Base-by-base conservation (phyloP, 2,329 filamentous ascomycete genomes). In the Didymosphaeria variabile region DNA sequence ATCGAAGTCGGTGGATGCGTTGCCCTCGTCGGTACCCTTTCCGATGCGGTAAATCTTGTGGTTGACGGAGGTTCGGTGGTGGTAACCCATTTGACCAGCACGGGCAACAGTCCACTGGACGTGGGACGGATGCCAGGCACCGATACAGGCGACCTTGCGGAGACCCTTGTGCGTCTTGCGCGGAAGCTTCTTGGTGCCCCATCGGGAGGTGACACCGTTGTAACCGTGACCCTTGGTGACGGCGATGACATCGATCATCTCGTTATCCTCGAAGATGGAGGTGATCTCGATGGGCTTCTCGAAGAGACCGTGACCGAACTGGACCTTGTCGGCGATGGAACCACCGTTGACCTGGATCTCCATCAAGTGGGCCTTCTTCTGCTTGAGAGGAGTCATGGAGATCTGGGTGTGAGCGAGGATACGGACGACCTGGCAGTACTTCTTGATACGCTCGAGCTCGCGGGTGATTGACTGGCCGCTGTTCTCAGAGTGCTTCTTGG, bases 101-200 rank as follows among this genome's bases (percentile, higher is more conserved):
- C 95, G 95, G 82, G 94, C 95, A 87, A 99, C 95, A 83, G 95
- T 99, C 95, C 95, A 99, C 88, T 99, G 95, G 85, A 99, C 95
- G 93, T 99, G 95, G 85, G 92, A 93, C 81, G 95, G 95, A 88
- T 99, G 95, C 95, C 95, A 99, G 78, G 95, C 95, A 92, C 95
- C 95, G 84, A 99, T 99, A 97, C 95, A 99, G 81, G 95, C 95
- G 78, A 99, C 94, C 92, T 99, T 99, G 81, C 95, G 91, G 81
- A 99, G 93, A 97, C 95, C 95, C 91, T 99, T 99, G 92, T 99
- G 95, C 67, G 95, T 99, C 93, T 99, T 99, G 82, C 95, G 93
- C 76, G 95, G 95, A 79, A 99, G 93, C 93, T 98, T 99, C 92
- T 97, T 99, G 87, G 95, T 99, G 79, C 95, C 95, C 95, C 95